Evolutionary conservation across 2,329 filamentous ascomycete species (phyloP).

Genomic region (Fusarium continuum): DNA sequence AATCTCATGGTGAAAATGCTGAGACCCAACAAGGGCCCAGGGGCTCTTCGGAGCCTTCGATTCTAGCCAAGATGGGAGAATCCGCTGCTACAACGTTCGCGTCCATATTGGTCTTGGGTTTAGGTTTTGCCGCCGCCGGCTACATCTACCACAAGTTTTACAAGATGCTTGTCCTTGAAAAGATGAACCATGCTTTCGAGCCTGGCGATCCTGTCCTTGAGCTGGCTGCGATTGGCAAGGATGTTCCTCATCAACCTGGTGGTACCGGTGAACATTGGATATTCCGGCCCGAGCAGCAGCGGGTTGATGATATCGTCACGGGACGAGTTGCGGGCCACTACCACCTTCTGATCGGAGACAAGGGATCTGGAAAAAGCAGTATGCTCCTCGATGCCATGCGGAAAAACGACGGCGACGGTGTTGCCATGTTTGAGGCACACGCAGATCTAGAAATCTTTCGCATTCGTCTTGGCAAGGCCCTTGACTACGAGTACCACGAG

Average conservation of each 20-base stretch:
- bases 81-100: conserved; percentile 79
- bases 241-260: conserved; percentile 57
- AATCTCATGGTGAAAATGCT: conserved; percentile 4
- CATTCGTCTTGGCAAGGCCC: conserved; percentile 87
- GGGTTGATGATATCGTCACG: conserved; percentile 82
- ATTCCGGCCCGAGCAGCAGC: conserved; percentile 79
- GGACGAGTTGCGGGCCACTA: conserved; percentile 83
- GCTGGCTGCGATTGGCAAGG: conserved; percentile 73
- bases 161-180: conserved; percentile 88
- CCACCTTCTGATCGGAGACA: conserved; percentile 90
- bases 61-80: conserved; percentile 73
- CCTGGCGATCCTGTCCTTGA: conserved; percentile 91
- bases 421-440: conserved; percentile 96
- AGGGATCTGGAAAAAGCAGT: conserved; percentile 94
- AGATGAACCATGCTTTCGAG: conserved; percentile 91
- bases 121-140: conserved; percentile 71
- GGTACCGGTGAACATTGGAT: conserved; percentile 71
- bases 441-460: conserved; percentile 95
- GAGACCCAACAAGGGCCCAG: conserved; percentile 2
- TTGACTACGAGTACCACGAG: conserved; percentile 97
- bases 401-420: conserved; percentile 86
- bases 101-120: conserved; percentile 75
- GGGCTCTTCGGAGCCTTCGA: conserved; percentile 46
- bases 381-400: conserved; percentile 97
- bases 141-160: conserved; percentile 85